Base-by-base conservation (phyloP, 2,329 filamentous ascomycete genomes). In the Monilinia laxa region DNA sequence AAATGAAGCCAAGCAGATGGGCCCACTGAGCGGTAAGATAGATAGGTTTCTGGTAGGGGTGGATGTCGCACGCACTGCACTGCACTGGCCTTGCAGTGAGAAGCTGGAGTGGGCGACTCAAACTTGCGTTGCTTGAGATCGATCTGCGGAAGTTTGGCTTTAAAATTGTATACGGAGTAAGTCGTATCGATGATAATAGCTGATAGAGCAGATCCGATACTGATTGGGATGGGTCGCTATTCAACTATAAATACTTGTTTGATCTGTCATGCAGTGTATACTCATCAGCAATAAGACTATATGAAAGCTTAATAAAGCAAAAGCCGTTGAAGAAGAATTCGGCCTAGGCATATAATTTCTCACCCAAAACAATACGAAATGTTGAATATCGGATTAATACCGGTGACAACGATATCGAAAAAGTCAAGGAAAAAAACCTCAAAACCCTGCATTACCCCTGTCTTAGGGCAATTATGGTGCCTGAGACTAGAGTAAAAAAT, bases 321-420 rank as follows among this genome's bases (percentile, higher is more conserved):
- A 42, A 42, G 7, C 31, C 5, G 31, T 35, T 35, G 31, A 35
- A 35, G 31, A 35, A 35, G 31, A 6, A 4, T 5, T 35, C 31
- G 31, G 7, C 31, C 31, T 7, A 35, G 31, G 31, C 31, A 35
- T 40, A 40, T 11, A 12, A 49, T 35, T 35, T 9, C 31, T 35
- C 31, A 9, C 31, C 31, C 31, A 5, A 35, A 35, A 58, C 55
- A 11, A 45, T 31, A 31, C 40, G 18, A 59, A 35, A 28, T 35
- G 23, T n/a, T 31, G 35, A 31, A 49, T 49, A 25, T 49, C 57
- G 57, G 57, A 51, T 23, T 38, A 51, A 60, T 23, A 49, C 42
- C 57, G 57, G 57, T 6, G 45, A 60, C 7, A 23, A 1, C 7
- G 18, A 20, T 38, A 25, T 23, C 11, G 28, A 7, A 55, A 55